Percentiles rank a stretch among this genome's conserved stretches.
phyloP scores from a whole-genome alignment of 2,329 filamentous ascomycete species.

The Aureobasidium leucospermi region DNA sequence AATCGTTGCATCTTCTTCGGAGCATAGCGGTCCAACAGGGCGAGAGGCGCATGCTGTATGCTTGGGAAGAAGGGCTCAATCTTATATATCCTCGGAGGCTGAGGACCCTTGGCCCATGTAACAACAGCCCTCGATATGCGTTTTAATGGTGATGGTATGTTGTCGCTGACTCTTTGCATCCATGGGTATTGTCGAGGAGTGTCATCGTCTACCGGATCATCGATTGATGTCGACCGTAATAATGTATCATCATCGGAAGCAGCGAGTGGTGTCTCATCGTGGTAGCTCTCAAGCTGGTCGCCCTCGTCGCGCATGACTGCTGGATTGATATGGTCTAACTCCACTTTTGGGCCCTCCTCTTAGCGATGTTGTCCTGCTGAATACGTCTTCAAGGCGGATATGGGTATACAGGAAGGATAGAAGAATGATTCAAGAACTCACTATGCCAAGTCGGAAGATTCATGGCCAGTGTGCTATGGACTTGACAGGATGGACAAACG shows the following conservation, averaged over 20 bases:
- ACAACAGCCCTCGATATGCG: slow-evolving; percentile 10
- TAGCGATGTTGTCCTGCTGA: slow-evolving; percentile 14
- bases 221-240: slow-evolving; percentile 21
- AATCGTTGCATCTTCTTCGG: slow-evolving; percentile 53
- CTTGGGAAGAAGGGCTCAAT: slow-evolving; percentile 52
- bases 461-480: background rate
- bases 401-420: background rate
- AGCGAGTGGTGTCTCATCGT: slow-evolving; percentile 19
- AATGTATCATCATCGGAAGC: slow-evolving; percentile 23
- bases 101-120: slow-evolving; percentile 43
- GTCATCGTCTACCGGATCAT: slow-evolving; percentile 14
- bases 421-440: background rate
- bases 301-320: slow-evolving; percentile 17
- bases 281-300: slow-evolving; percentile 21
- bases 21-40: slow-evolving; percentile 55
- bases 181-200: slow-evolving; percentile 17
- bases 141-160: slow-evolving; percentile 23
- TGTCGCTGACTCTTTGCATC: slow-evolving; percentile 20
- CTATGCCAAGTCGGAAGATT: slow-evolving; percentile 1
- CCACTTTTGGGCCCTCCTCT: slow-evolving; percentile 14
- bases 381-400: background rate
- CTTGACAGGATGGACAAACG: slow-evolving; percentile 5
- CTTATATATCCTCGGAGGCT: slow-evolving; percentile 41
- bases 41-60: slow-evolving; percentile 60
- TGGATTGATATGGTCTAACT: slow-evolving; percentile 9